These are phyloP conservation scores for Penicillium argentinense DNA, from an alignment of 495 filamentous ascomycete species.

Conservation along the genomic window DNA sequence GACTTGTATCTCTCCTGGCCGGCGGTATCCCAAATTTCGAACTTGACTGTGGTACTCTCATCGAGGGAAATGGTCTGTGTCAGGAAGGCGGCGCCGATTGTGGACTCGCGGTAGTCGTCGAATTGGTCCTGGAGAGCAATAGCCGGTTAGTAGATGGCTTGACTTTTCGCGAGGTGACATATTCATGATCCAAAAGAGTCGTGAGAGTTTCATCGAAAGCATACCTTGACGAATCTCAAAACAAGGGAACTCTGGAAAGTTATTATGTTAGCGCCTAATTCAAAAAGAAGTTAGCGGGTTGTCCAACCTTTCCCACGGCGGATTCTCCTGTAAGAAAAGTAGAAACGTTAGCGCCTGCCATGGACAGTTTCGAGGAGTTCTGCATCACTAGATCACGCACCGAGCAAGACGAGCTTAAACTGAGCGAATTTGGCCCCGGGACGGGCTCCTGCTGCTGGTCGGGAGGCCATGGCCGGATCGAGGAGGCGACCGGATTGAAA, in stretches of 20 bases:
- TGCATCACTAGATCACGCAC: slow-evolving; percentile 49
- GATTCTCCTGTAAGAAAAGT: slow-evolving; percentile 74
- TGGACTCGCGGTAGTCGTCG: slow-evolving; percentile 98
- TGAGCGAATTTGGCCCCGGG: slow-evolving; percentile 88
- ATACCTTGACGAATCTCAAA: slow-evolving; percentile 94
- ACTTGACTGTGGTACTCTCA: slow-evolving; percentile 97
- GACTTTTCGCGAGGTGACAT: too few species aligned
- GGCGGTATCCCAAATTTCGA: slow-evolving; percentile 99
- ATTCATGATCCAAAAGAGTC: too few species aligned
- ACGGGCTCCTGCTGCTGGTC: slow-evolving; percentile 73
- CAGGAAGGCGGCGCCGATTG: slow-evolving; percentile 97
- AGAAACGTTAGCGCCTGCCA: slow-evolving; percentile 9
- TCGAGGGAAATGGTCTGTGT: slow-evolving; percentile 98
- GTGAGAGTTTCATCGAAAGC: background rate
- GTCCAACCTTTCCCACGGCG: slow-evolving; percentile 89
- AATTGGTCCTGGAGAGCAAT: slow-evolving; percentile 83
- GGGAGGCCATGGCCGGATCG: slow-evolving; percentile 67
- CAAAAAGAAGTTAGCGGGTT: slow-evolving; percentile 21
- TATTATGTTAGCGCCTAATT: slow-evolving; percentile 33
- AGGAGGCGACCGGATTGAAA: slow-evolving; percentile 10
- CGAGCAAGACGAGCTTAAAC: slow-evolving; percentile 96
- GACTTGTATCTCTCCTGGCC: slow-evolving; percentile 99
- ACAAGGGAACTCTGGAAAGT: slow-evolving; percentile 85
- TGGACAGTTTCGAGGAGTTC: background rate
- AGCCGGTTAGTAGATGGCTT: slow-evolving; percentile 5